Evolutionary conservation across 192 early-diverging fungal species (phyloP), one percentile per base, ranked within the genome.

Genomic region (Diversispora epigaea): DNA sequence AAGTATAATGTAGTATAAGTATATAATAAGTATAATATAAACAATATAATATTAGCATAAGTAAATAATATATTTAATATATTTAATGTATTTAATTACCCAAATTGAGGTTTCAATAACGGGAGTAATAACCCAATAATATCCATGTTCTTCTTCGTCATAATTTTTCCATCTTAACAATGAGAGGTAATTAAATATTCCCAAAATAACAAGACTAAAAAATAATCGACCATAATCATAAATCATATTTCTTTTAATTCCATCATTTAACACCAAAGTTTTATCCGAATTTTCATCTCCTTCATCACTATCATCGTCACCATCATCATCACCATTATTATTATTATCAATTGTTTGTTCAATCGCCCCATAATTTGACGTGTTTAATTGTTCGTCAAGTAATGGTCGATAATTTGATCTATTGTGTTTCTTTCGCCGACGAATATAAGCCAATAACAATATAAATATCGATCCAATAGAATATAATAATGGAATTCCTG

Each of bases 341-440:
- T 25, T 54, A 50, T 54, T 39, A 22, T 46, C 10, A 3, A 39
- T 47, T 49, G 15, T 15, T 54, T 17, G 46, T 43, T 40, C 17
- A 52, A 69, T 21, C 4, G 68, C 7, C 11, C 68, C 68, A n/a
- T 69, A 69, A 52, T 32, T 43, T 52, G 68, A 39, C n/a, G n/a
- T n/a, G 32, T 25, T 69, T 4, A 6, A 43, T 50, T 54, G 47
- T 15, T 22, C 22, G 39, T 21, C 12, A 69, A 69, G 8, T 22
- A 69, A 69, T 41, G 32, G 62, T 6, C 40, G 3, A 52, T 52
- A 49, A 39, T 39, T 3, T 19, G n/a, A 22, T 32, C 32, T 49
- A 52, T 69, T 69, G 22, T 52, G n/a, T 11, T 39, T 14, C 4
- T n/a, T 47, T n/a, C n/a, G n/a, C 19, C 19, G 22, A 39, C 52